phyloP scores from a whole-genome alignment of 2,329 filamentous ascomycete genomes.

The Beauveria varroae region DNA sequence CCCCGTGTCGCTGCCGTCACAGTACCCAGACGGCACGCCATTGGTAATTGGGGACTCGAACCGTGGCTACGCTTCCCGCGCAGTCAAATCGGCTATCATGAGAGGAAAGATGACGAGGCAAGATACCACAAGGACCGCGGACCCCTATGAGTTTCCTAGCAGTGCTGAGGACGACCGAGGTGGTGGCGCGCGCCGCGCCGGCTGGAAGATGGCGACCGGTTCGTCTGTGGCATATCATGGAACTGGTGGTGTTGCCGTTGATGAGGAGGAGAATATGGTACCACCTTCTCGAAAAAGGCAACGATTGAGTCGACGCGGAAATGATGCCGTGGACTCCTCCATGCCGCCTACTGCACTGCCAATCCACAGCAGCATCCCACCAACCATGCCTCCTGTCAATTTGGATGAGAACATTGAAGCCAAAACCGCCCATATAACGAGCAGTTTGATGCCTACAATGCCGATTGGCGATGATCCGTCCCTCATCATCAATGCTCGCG shows the following conservation, averaged over 20 bases:
- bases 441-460: slow-evolving; percentile 11
- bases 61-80: not conserved
- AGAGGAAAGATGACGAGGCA: slow-evolving; percentile 9
- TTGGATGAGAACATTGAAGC: not conserved
- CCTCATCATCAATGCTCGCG: slow-evolving; percentile 26
- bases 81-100: slow-evolving; percentile 2
- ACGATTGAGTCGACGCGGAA: not conserved
- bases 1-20: slow-evolving; percentile 4
- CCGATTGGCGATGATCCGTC: slow-evolving; percentile 21
- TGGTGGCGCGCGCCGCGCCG: not conserved
- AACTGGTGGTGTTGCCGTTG: not conserved
- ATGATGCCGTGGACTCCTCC: not conserved
- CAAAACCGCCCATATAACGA: not conserved
- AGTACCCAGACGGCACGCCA: slow-evolving; percentile 14
- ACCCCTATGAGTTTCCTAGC: slow-evolving; percentile 39
- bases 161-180: slow-evolving; percentile 26
- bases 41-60: not conserved
- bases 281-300: not conserved
- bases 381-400: slow-evolving; percentile 14
- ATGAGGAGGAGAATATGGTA: not conserved
- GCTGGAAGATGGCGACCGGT: not conserved
- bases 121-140: slow-evolving; percentile 13
- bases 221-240: not conserved
- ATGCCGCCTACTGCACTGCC: not conserved
- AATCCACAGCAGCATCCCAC: slow-evolving; percentile 19